Percentiles rank a stretch among this genome's conserved stretches.
Evolutionary conservation across 805 yeast species (phyloP).

Genomic region (Vanderwaltozyma tropicalis): DNA sequence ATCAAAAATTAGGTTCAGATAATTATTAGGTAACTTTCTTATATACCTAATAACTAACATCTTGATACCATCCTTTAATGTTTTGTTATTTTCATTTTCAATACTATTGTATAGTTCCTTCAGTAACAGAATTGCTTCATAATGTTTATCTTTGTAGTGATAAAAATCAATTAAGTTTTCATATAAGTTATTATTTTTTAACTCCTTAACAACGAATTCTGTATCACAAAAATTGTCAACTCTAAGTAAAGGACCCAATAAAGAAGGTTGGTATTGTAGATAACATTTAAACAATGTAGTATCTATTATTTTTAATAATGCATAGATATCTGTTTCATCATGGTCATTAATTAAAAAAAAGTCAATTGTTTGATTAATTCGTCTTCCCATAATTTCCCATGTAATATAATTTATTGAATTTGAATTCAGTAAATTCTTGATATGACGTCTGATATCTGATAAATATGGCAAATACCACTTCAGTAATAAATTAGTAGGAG

Average conservation of each 20-base stretch:
- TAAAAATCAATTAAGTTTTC: constrained; percentile 73
- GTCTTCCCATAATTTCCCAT: constrained; percentile 16
- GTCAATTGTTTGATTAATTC: constrained; percentile 16
- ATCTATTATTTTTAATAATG: constrained; percentile 46
- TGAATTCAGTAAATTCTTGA: constrained; percentile 19
- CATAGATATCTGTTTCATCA: constrained; percentile 29
- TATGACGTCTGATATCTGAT: constrained; percentile 40
- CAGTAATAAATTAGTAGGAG: constrained; percentile 1
- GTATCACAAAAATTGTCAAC: constrained; percentile 66
- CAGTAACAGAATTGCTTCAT: constrained; percentile 56
- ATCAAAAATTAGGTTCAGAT: constrained; percentile 46
- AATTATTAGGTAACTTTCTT: constrained; percentile 39
- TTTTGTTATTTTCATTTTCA: constrained; percentile 4
- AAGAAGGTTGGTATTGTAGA: constrained; percentile 50
- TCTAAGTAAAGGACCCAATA: constrained; percentile 76
- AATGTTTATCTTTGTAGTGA: constrained; percentile 49
- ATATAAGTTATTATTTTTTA: constrained; percentile 39
- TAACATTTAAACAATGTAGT: constrained; percentile 72
- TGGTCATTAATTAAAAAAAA: constrained; percentile 25
- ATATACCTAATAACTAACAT: constrained; percentile 39
- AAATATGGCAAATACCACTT: constrained; percentile 32
- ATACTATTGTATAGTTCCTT: constrained; percentile 19
- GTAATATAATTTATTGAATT: constrained; percentile 6
- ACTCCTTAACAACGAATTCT: constrained; percentile 44
- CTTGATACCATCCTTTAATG: constrained; percentile 9